Evolutionary conservation across 257 asterid species (phyloP).

Genomic region (Solanum pimpinellifolium): DNA sequence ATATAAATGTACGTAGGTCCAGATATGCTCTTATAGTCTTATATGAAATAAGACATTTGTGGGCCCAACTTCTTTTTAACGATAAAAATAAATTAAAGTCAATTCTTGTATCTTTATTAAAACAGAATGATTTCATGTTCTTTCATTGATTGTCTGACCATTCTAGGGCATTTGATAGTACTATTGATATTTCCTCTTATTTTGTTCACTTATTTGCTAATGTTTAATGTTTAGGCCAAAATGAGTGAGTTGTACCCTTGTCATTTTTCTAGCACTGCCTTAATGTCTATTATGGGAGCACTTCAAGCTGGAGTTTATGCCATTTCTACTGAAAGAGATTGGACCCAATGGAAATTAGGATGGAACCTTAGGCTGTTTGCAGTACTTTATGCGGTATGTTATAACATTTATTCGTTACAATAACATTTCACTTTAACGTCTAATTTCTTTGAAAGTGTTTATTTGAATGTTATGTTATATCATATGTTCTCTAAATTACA

Average conservation of each 20-base stretch:
- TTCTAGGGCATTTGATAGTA: neutral
- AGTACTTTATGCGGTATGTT: slow-evolving; percentile 26
- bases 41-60: neutral
- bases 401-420: neutral
- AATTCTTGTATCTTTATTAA: too few species aligned
- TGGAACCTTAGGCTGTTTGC: slow-evolving; percentile 51
- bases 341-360: slow-evolving; percentile 49
- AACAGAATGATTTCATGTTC: neutral
- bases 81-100: too few species aligned
- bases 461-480: neutral
- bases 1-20: neutral
- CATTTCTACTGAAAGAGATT: slow-evolving; percentile 29
- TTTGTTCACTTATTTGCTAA: neutral
- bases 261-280: slow-evolving; percentile 44
- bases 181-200: neutral
- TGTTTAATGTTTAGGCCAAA: slow-evolving; percentile 23
- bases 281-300: slow-evolving; percentile 39
- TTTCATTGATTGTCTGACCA: neutral
- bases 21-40: neutral
- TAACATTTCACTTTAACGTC: neutral
- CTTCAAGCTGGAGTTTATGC: slow-evolving; percentile 26
- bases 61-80: neutral
- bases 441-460: neutral
- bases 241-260: slow-evolving; percentile 42
- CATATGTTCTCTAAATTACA: neutral